Conservation (phyloP, 2,329 filamentous ascomycete genomes). For the Elsinoe fawcettii region DNA sequence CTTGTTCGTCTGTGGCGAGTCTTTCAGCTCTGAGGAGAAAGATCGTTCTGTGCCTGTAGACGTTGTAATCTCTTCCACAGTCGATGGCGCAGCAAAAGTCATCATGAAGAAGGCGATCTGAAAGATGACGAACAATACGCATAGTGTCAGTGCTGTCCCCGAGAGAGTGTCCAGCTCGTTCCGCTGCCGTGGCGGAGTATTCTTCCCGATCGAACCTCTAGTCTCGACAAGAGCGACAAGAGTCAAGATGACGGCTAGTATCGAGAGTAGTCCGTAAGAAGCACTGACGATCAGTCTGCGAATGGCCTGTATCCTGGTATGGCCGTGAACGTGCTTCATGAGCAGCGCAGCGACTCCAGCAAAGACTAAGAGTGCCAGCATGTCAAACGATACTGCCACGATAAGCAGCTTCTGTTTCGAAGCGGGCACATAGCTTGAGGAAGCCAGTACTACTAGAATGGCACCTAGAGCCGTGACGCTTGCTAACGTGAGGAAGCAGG, state of each 20-base stretch:
- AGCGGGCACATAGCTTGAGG: neutral
- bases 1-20: constrained; percentile 15
- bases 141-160: constrained; percentile 24
- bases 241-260: constrained; percentile 20
- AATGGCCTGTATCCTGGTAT: neutral
- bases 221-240: constrained; percentile 20
- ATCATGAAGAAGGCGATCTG: constrained; percentile 22
- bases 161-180: constrained; percentile 15
- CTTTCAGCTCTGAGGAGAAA: constrained; percentile 9
- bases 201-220: constrained; percentile 5
- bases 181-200: constrained; percentile 8
- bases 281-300: constrained; percentile 5
- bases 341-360: constrained; percentile 7
- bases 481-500: neutral
- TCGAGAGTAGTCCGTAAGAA: constrained; percentile 14
- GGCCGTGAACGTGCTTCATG: neutral
- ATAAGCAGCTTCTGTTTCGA: constrained; percentile 10
- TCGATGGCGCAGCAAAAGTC: constrained; percentile 20
- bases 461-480: constrained; percentile 5
- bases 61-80: neutral
- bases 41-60: neutral
- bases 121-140: constrained; percentile 22
- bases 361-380: constrained; percentile 18
- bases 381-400: constrained; percentile 20
- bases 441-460: neutral